phyloP scores from a whole-genome alignment of 192 early-diverging fungal species.

The Allomyces macrogynus region DNA sequence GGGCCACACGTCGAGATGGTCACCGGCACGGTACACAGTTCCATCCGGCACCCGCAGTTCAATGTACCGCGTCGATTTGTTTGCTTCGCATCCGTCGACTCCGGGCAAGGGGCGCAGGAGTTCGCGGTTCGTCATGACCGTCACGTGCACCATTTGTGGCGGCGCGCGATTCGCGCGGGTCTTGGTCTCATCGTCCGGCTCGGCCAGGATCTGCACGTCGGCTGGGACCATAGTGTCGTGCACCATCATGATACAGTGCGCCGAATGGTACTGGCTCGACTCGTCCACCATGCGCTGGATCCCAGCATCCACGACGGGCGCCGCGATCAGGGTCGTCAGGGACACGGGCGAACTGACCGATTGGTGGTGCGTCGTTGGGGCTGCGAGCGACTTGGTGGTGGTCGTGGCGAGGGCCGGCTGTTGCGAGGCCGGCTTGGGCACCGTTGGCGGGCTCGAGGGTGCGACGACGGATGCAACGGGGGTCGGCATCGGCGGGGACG shows the following conservation, averaged over 20 bases:
- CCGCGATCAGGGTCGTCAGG: no score
- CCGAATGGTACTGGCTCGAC: not conserved
- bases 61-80: not conserved
- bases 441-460: no score
- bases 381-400: no score
- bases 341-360: no score
- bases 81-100: not conserved
- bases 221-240: not conserved
- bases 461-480: no score
- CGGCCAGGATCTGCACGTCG: not conserved
- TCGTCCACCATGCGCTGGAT: no score
- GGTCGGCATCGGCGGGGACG: no score
- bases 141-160: not conserved
- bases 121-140: not conserved
- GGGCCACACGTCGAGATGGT: constrained; percentile 5
- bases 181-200: not conserved
- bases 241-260: not conserved
- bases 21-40: constrained; percentile 1
- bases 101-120: not conserved
- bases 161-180: not conserved
- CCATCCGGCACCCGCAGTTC: not conserved
- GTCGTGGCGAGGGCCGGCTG: no score
- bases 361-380: no score
- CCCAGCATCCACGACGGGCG: no score
- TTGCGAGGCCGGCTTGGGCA: no score